phyloP scores from a whole-genome alignment of 1,284 basidiomycete species.

The Austroboletus niveus region DNA sequence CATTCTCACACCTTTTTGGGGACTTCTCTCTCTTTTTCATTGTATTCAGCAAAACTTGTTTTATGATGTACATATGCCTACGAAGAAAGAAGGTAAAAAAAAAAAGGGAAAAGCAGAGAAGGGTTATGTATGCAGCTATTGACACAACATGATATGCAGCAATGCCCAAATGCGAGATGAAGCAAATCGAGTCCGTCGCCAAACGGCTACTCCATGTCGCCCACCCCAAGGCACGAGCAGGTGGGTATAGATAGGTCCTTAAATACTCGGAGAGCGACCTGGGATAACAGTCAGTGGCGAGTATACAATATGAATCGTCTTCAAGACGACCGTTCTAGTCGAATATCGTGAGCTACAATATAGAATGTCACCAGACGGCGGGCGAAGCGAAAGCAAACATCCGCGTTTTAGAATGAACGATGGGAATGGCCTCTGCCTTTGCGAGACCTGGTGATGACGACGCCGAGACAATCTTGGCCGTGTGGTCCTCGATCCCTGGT shows the following conservation, averaged over 20 bases:
- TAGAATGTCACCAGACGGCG: slow-evolving; percentile 41
- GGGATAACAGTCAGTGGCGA: slow-evolving; percentile 11
- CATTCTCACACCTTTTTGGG: too few relatives aligned
- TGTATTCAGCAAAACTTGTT: slow-evolving; percentile 32
- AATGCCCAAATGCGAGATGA: slow-evolving; percentile 33
- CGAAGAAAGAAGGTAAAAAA: slow-evolving; percentile 1
- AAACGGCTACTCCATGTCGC: slow-evolving; percentile 20
- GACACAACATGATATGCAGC: slow-evolving; percentile 37
- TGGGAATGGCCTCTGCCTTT: slow-evolving; percentile 29
- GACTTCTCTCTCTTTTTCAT: slow-evolving; percentile 2
- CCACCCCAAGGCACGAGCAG: slow-evolving; percentile 17
- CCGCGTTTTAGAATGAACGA: slow-evolving; percentile 37
- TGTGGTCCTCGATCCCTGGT: slow-evolving; percentile 44
- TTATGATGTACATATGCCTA: slow-evolving; percentile 37
- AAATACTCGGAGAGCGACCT: slow-evolving; percentile 27
- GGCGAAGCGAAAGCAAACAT: slow-evolving; percentile 50
- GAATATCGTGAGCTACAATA: slow-evolving; percentile 25
- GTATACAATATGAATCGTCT: slow-evolving; percentile 29
- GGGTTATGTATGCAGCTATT: slow-evolving; percentile 35
- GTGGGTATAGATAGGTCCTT: slow-evolving; percentile 36
- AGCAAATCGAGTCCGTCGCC: slow-evolving; percentile 26
- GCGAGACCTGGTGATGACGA: slow-evolving; percentile 38
- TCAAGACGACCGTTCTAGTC: slow-evolving; percentile 33
- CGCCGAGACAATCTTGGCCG: slow-evolving; percentile 44
- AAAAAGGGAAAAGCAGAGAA: slow-evolving; percentile 7